phyloP scores from a whole-genome alignment of 768 basidiomycete genomes.

The Serendipita sp. region DNA sequence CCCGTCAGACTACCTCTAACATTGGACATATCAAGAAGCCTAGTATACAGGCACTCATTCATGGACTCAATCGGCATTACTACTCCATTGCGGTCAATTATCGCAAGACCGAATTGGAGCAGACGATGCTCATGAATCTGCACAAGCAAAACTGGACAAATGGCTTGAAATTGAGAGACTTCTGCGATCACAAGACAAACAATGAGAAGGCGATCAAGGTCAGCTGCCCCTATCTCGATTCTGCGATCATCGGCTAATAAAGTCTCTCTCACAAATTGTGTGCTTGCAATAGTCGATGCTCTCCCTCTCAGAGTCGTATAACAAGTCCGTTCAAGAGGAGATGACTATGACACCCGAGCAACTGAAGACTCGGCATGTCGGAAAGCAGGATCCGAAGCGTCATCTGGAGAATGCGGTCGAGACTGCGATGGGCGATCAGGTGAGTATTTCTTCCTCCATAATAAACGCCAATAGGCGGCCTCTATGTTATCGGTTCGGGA shows the following conservation, averaged over 20 bases:
- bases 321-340: conserved; percentile 96
- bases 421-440: conserved; percentile 91
- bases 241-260: background rate
- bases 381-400: conserved; percentile 94
- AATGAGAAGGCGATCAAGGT: conserved; percentile 96
- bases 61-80: conserved; percentile 94
- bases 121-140: conserved; percentile 96
- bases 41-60: conserved; percentile 95
- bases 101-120: conserved; percentile 94
- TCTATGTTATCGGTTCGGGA: no score
- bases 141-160: conserved; percentile 99
- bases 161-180: conserved; percentile 82
- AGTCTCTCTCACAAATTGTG: background rate
- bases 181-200: conserved; percentile 65
- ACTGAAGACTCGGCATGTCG: conserved; percentile 92
- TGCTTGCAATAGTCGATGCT: conserved; percentile 62
- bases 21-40: conserved; percentile 99
- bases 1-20: conserved; percentile 92
- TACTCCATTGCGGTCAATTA: conserved; percentile 97
- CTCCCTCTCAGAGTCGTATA: conserved; percentile 79
- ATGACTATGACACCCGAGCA: conserved; percentile 87
- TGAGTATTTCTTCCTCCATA: background rate
- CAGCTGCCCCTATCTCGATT: conserved; percentile 15
- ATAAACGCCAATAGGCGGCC: background rate
- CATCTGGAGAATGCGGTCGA: conserved; percentile 96